phyloP scores from a whole-genome alignment of 352 stramenopile species.

The Pythium dissotocum region DNA sequence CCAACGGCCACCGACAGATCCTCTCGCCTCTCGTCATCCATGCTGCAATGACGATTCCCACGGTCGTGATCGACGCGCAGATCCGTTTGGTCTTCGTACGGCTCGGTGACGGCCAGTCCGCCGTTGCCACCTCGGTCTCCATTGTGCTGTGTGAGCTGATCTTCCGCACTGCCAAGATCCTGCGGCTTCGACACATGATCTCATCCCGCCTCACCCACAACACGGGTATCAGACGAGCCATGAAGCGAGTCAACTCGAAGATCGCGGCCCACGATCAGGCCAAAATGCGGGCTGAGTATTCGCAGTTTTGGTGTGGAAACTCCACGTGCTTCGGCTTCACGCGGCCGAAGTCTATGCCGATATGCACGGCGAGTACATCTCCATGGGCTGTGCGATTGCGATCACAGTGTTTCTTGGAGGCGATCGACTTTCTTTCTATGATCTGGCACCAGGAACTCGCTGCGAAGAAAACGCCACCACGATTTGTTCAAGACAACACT shows the following conservation, averaged over 20 bases:
- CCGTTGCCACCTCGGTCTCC: constrained; percentile 15
- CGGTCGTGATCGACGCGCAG: constrained; percentile 32
- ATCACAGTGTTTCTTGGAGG: constrained; percentile 22
- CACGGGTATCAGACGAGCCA: constrained; percentile 21
- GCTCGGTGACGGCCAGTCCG: constrained; percentile 21
- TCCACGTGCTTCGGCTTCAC: constrained; percentile 31
- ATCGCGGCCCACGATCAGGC: constrained; percentile 16
- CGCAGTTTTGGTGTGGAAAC: constrained; percentile 36
- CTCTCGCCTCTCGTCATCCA: constrained; percentile 22
- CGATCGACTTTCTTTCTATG: not conserved
- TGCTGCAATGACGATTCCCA: constrained; percentile 29
- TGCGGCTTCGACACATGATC: not conserved
- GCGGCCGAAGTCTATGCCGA: constrained; percentile 49
- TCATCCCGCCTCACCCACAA: not conserved
- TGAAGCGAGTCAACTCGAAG: constrained; percentile 34
- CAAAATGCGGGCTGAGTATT: constrained; percentile 28
- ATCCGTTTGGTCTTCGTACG: constrained; percentile 36
- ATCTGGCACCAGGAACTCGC: not conserved
- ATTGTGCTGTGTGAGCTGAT: not conserved
- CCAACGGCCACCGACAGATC: constrained; percentile 3
- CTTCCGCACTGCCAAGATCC: not conserved
- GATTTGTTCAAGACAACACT: not conserved
- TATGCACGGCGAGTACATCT: constrained; percentile 53
- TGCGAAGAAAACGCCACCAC: not conserved
- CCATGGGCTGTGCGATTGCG: constrained; percentile 33